Percentiles rank a stretch among this genome's conserved stretches.
Evolutionary conservation across 495 filamentous ascomycete species (phyloP).

Genomic region (Chaetomium fimeti): DNA sequence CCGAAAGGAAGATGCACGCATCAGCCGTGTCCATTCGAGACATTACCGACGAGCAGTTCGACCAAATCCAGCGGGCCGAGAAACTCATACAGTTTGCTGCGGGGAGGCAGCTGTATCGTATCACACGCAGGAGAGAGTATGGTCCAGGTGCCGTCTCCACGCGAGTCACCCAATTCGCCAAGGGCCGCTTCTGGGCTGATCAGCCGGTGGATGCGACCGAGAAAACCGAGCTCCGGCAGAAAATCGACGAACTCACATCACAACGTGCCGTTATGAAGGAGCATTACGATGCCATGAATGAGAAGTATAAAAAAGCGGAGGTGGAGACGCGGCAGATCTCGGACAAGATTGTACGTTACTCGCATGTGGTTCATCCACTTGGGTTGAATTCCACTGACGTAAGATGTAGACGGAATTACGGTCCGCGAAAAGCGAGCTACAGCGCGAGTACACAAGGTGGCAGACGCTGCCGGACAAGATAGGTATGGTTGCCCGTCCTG

Average conservation of each 20-base stretch:
- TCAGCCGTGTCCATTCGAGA: slow-evolving; percentile 63
- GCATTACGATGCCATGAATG: slow-evolving; percentile 35
- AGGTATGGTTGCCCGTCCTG: slow-evolving; percentile 42
- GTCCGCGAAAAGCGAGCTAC: slow-evolving; percentile 50
- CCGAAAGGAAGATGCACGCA: slow-evolving; percentile 61
- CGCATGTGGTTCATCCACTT: background rate
- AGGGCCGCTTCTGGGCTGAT: slow-evolving; percentile 69
- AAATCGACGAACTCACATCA: slow-evolving; percentile 36
- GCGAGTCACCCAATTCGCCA: slow-evolving; percentile 51
- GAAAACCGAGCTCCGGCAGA: slow-evolving; percentile 49
- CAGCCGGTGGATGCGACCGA: slow-evolving; percentile 66
- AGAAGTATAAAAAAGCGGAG: slow-evolving; percentile 12
- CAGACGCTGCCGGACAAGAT: slow-evolving; percentile 68
- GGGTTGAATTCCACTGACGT: slow-evolving; percentile 28
- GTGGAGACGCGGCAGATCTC: slow-evolving; percentile 9
- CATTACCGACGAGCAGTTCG: slow-evolving; percentile 62
- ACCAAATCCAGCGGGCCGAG: slow-evolving; percentile 50
- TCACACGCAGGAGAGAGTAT: slow-evolving; percentile 70
- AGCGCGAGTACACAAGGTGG: slow-evolving; percentile 61
- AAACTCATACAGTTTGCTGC: slow-evolving; percentile 61
- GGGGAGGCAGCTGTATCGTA: slow-evolving; percentile 55
- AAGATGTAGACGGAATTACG: slow-evolving; percentile 36
- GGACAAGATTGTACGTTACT: slow-evolving; percentile 37
- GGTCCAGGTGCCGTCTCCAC: slow-evolving; percentile 67
- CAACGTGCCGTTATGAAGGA: slow-evolving; percentile 43